These are phyloP conservation scores for Tilletia caries DNA, from an alignment of 1,284 basidiomycete species.

Conservation along the genomic window DNA sequence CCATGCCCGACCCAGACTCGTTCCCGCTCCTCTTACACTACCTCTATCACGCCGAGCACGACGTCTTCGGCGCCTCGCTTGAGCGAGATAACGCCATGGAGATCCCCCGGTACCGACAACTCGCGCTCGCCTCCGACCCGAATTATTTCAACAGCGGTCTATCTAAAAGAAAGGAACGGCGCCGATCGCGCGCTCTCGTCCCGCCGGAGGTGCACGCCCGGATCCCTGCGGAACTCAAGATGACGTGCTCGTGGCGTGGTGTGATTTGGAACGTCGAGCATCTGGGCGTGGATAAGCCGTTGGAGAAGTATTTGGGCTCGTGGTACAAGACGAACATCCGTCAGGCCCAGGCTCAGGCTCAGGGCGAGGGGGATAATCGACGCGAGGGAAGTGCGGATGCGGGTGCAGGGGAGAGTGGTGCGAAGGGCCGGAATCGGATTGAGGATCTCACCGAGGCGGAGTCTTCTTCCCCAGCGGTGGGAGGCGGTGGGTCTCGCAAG, in stretches of 20 bases:
- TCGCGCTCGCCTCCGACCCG: too few relatives aligned
- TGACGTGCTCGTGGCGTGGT: not conserved
- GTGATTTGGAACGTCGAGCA: slow-evolving; percentile 13
- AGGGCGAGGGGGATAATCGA: not conserved
- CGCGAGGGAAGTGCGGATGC: not conserved
- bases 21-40: slow-evolving; percentile 4
- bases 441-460: too few relatives aligned
- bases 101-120: not conserved
- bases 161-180: too few relatives aligned
- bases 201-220: not conserved
- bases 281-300: not conserved
- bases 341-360: too few relatives aligned
- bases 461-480: too few relatives aligned
- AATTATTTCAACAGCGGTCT: too few relatives aligned
- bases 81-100: not conserved
- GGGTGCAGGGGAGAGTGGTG: not conserved
- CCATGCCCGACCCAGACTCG: slow-evolving; percentile 8
- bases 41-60: not conserved
- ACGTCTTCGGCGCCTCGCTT: not conserved
- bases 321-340: slow-evolving; percentile 3
- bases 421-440: not conserved
- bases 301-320: not conserved
- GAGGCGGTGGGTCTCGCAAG: too few relatives aligned
- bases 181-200: too few relatives aligned
- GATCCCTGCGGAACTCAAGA: slow-evolving; percentile 2